Conservation (phyloP, 352 stramenopile genomes). For the Phytophthora megakarya region DNA sequence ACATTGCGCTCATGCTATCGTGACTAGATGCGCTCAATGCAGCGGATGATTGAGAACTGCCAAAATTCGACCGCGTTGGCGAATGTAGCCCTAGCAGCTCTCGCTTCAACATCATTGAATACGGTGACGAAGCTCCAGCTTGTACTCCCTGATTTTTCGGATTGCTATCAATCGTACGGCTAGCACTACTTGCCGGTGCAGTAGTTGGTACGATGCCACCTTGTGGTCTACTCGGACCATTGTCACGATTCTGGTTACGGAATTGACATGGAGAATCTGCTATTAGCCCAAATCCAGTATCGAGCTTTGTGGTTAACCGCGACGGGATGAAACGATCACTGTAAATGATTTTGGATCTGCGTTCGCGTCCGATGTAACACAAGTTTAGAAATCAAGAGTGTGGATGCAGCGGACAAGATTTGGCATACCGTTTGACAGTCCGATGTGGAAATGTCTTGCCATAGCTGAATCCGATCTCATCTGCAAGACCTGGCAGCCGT, state of each 20-base stretch:
- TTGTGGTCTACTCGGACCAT: slow-evolving; percentile 7
- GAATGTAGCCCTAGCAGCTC: slow-evolving; percentile 74
- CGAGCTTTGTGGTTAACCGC: slow-evolving; percentile 70
- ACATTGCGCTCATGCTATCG: slow-evolving; percentile 36
- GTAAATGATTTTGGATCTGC: slow-evolving; percentile 82
- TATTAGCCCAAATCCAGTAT: slow-evolving; percentile 70
- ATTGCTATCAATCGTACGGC: slow-evolving; percentile 16
- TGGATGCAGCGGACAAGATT: not conserved
- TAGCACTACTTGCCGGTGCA: not conserved
- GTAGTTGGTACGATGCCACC: slow-evolving; percentile 2
- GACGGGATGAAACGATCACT: slow-evolving; percentile 89
- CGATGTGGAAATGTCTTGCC: slow-evolving; percentile 47
- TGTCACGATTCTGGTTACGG: slow-evolving; percentile 34
- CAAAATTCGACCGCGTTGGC: slow-evolving; percentile 38
- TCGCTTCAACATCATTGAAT: slow-evolving; percentile 81
- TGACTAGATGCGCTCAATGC: slow-evolving; percentile 25
- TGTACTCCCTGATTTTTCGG: slow-evolving; percentile 22
- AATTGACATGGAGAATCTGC: slow-evolving; percentile 47
- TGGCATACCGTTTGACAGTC: slow-evolving; percentile 51
- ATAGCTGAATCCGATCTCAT: slow-evolving; percentile 43
- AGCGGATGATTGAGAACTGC: slow-evolving; percentile 16
- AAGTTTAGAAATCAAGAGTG: slow-evolving; percentile 4
- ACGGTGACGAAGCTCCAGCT: slow-evolving; percentile 40
- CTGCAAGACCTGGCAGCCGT: slow-evolving; percentile 34
- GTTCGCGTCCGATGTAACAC: not conserved